These are phyloP conservation scores for Neopestalotiopsis sp. DNA, from an alignment of 2,329 filamentous ascomycete species.

Conservation along the genomic window DNA sequence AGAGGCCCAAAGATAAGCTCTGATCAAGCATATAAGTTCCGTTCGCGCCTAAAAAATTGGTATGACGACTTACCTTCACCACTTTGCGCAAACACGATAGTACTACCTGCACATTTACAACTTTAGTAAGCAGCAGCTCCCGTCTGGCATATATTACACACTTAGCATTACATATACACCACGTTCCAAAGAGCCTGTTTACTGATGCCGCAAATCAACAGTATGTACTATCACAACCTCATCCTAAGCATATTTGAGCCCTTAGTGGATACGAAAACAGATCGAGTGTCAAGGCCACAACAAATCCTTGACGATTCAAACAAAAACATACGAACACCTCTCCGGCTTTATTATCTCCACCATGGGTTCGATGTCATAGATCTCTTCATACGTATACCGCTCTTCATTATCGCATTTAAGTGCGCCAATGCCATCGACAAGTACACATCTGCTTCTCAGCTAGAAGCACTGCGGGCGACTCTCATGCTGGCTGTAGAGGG, in stretches of 20 bases:
- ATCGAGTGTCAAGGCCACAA: conserved; percentile 20
- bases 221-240: conserved; percentile 32
- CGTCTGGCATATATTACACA: conserved; percentile 20
- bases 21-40: neutral
- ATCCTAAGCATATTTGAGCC: conserved; percentile 35
- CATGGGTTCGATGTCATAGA: conserved; percentile 39
- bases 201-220: neutral
- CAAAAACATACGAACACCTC: conserved; percentile 37
- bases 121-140: conserved; percentile 29
- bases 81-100: conserved; percentile 32
- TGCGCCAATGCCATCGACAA: conserved; percentile 33
- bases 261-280: conserved; percentile 18
- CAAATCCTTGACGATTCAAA: conserved; percentile 31
- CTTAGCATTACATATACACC: neutral
- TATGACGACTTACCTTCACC: conserved; percentile 32
- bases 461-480: conserved; percentile 37
- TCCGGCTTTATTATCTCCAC: conserved; percentile 41
- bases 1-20: conserved; percentile 1
- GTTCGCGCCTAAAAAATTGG: conserved; percentile 8
- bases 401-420: conserved; percentile 36
- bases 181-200: neutral
- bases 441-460: conserved; percentile 14
- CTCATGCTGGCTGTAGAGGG: conserved; percentile 42
- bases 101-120: conserved; percentile 37
- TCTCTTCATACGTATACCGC: conserved; percentile 37